A percentile compares a stretch with the other conserved stretches of the same genome.
Conservation (phyloP, 805 yeast genomes). For the Kazachstania bromeliacearum region DNA sequence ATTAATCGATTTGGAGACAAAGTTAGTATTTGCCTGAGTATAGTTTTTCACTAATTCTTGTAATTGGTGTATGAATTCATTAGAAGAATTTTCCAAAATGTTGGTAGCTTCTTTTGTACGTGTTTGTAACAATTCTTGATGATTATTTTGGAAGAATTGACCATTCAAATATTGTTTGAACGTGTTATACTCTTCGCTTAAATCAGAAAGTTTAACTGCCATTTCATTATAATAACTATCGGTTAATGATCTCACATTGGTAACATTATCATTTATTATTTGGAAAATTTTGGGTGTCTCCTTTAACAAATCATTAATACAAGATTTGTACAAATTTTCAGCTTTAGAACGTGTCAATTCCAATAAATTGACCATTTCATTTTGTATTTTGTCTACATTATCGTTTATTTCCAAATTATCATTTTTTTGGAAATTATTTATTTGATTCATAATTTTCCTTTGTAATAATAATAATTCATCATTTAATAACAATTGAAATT, state of each 20-base stretch:
- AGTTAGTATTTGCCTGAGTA: constrained; percentile 17
- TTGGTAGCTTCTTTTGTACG: constrained; percentile 20
- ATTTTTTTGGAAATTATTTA: constrained; percentile 6
- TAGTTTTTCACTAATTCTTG: constrained; percentile 18
- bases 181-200: constrained; percentile 27
- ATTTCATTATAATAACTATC: constrained; percentile 13
- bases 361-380: constrained; percentile 13
- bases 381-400: constrained; percentile 13
- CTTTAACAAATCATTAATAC: constrained; percentile 15
- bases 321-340: constrained; percentile 17
- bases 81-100: constrained; percentile 18
- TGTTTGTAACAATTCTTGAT: constrained; percentile 17
- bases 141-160: constrained; percentile 24
- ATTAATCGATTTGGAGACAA: constrained; percentile 20
- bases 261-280: constrained; percentile 13
- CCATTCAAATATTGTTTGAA: constrained; percentile 24
- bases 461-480: constrained; percentile 16
- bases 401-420: constrained; percentile 9
- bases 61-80: constrained; percentile 14
- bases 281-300: constrained; percentile 19
- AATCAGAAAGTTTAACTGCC: constrained; percentile 22
- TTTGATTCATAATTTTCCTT: constrained; percentile 10
- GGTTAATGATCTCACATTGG: constrained; percentile 12
- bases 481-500: constrained; percentile 17
- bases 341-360: constrained; percentile 13